These are phyloP conservation scores for Pseudogymnoascus sp. DNA, from an alignment of 2,329 filamentous ascomycete species.

Conservation along the genomic window DNA sequence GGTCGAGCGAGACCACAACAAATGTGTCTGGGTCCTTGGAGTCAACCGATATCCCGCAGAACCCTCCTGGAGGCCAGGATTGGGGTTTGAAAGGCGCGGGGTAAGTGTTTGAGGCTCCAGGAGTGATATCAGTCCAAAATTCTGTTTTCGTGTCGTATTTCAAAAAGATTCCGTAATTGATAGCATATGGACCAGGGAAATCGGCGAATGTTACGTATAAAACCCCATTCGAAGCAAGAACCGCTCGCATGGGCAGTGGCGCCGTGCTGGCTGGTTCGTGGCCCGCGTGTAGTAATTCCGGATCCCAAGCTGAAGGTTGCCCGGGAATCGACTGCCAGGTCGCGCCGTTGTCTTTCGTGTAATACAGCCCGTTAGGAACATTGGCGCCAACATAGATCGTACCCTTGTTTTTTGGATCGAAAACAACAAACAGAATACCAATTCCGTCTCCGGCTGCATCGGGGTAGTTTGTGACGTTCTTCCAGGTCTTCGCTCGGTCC, in stretches of 20 bases:
- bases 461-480: conserved; percentile 14
- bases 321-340: conserved; percentile 14
- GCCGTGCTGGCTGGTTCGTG: conserved; percentile 12
- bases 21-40: conserved; percentile 15
- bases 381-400: conserved; percentile 17
- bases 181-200: neutral
- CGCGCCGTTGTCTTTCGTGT: conserved; percentile 12
- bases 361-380: conserved; percentile 13
- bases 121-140: conserved; percentile 1
- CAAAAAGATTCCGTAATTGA: neutral
- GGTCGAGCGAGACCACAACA: conserved; percentile 15
- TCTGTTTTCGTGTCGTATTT: neutral
- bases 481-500: conserved; percentile 16
- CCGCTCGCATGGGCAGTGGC: conserved; percentile 14
- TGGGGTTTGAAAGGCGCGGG: conserved; percentile 15
- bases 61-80: conserved; percentile 16
- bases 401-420: conserved; percentile 14
- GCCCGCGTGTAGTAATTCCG: conserved; percentile 11
- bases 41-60: conserved; percentile 14
- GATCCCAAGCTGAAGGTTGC: conserved; percentile 11
- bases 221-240: neutral
- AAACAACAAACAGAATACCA: conserved; percentile 15
- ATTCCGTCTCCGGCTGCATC: conserved; percentile 15
- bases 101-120: conserved; percentile 11
- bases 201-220: neutral